These are phyloP conservation scores for Suillus brevipes DNA, from an alignment of 768 basidiomycete genomes.

Conservation along the genomic window DNA sequence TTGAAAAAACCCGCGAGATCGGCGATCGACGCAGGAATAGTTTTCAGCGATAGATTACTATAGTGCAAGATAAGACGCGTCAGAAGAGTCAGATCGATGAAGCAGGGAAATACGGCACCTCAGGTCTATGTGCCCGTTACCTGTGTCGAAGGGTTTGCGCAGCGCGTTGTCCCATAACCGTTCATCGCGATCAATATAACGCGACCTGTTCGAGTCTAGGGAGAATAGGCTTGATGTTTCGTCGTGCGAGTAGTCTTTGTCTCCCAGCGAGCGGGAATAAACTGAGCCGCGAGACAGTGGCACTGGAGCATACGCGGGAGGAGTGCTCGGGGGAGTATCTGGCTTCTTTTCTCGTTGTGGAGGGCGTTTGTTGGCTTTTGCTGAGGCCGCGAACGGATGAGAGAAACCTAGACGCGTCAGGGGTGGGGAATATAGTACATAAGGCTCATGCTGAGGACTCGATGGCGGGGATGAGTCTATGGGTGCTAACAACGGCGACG, in stretches of 20 bases:
- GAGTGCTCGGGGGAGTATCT: conserved; percentile 22
- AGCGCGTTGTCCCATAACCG: conserved; percentile 51
- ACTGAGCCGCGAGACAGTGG: conserved; percentile 11
- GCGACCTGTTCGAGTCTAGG: conserved; percentile 16
- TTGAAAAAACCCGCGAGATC: conserved; percentile 51
- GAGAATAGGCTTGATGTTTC: conserved; percentile 8
- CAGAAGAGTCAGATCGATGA: neutral
- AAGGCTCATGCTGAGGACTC: conserved; percentile 30
- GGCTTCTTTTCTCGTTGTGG: conserved; percentile 46
- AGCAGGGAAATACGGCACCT: conserved; percentile 39
- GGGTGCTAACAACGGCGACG: conserved; percentile 44
- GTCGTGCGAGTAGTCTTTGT: conserved; percentile 24
- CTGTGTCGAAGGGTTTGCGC: conserved; percentile 44
- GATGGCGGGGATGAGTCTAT: conserved; percentile 40
- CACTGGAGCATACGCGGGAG: conserved; percentile 17
- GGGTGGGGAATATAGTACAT: conserved; percentile 34
- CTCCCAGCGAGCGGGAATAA: conserved; percentile 25
- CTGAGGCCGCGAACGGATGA: conserved; percentile 63
- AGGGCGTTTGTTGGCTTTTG: conserved; percentile 44
- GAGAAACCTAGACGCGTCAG: conserved; percentile 16
- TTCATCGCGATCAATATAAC: conserved; percentile 33
- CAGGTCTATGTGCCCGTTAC: conserved; percentile 53
- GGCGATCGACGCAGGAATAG: conserved; percentile 47
- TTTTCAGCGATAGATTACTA: conserved; percentile 43
- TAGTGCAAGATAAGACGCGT: neutral